Conservation (phyloP, 1,284 basidiomycete species). For the Cystobasidium slooffiae region DNA sequence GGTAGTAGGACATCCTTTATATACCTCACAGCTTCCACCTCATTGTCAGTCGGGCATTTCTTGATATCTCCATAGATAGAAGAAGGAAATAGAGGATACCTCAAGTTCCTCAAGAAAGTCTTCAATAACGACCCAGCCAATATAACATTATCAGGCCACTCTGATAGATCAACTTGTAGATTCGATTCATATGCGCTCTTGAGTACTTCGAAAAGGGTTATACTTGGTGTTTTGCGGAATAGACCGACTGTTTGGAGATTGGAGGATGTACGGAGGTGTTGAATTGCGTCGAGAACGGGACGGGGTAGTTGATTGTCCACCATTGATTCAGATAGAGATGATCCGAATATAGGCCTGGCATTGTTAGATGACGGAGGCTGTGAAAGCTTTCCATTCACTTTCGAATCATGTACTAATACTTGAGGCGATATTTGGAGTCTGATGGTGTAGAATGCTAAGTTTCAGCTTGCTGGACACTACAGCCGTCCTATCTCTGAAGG, state of each 20-base stretch:
- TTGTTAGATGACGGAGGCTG: not conserved
- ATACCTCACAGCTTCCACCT: conserved; percentile 19
- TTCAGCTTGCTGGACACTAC: too few species aligned
- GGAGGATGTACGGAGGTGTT: conserved; percentile 20
- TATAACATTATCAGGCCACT: conserved; percentile 46
- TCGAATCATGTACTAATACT: too few species aligned
- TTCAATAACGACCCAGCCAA: conserved; percentile 51
- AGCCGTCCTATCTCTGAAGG: too few species aligned
- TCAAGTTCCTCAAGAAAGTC: conserved; percentile 44
- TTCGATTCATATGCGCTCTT: conserved; percentile 47
- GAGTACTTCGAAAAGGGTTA: conserved; percentile 43
- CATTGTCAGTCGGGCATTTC: conserved; percentile 34
- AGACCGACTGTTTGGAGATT: conserved; percentile 47
- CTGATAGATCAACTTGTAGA: conserved; percentile 45
- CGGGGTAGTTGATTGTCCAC: conserved; percentile 2
- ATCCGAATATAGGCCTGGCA: not conserved
- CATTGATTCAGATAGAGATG: not conserved
- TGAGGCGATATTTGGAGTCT: too few species aligned
- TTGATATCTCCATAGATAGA: conserved; percentile 20
- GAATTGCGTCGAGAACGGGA: conserved; percentile 25
- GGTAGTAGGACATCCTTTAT: conserved; percentile 43
- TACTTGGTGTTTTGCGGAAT: conserved; percentile 49
- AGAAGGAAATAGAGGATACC: conserved; percentile 44
- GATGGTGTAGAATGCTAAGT: too few species aligned
- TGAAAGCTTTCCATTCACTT: not conserved